phyloP scores from a whole-genome alignment of 768 basidiomycete genomes.

The Piloderma croceum region DNA sequence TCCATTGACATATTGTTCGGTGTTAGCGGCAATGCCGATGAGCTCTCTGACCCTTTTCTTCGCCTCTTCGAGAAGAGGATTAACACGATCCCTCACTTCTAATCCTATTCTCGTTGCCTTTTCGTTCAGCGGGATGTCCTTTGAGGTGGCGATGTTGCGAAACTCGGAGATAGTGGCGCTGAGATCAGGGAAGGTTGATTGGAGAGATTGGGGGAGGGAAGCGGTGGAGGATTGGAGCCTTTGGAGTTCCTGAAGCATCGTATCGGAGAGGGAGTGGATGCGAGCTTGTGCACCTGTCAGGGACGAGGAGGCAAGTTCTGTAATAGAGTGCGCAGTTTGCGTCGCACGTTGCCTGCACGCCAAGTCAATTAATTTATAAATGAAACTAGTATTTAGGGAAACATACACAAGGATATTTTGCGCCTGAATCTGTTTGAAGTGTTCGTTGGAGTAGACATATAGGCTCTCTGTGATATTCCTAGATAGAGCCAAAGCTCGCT shows the following conservation, averaged over 20 bases:
- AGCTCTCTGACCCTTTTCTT: slow-evolving; percentile 20
- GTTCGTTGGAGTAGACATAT: slow-evolving; percentile 42
- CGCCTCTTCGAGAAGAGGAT: slow-evolving; percentile 38
- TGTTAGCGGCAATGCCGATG: too few relatives aligned
- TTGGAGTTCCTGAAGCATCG: slow-evolving; percentile 41
- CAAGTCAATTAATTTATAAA: not conserved
- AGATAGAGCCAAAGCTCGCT: slow-evolving; percentile 41
- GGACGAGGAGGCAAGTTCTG: slow-evolving; percentile 36
- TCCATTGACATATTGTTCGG: too few relatives aligned
- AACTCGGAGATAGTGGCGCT: slow-evolving; percentile 37
- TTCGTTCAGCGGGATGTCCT: slow-evolving; percentile 35
- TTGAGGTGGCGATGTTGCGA: slow-evolving; percentile 28
- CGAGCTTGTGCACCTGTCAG: slow-evolving; percentile 34
- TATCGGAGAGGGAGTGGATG: slow-evolving; percentile 37
- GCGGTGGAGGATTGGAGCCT: slow-evolving; percentile 40
- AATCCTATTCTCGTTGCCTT: slow-evolving; percentile 37
- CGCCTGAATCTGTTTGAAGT: slow-evolving; percentile 43
- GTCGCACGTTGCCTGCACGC: slow-evolving; percentile 48
- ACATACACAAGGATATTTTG: slow-evolving; percentile 41
- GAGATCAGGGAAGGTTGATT: slow-evolving; percentile 38
- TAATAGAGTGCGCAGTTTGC: slow-evolving; percentile 39
- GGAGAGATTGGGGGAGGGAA: slow-evolving; percentile 38
- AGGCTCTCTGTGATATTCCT: slow-evolving; percentile 41
- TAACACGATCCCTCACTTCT: slow-evolving; percentile 40
- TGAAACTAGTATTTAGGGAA: too few relatives aligned